Conservation (phyloP, 768 basidiomycete species). For the Hortiboletus flavorubellus region DNA sequence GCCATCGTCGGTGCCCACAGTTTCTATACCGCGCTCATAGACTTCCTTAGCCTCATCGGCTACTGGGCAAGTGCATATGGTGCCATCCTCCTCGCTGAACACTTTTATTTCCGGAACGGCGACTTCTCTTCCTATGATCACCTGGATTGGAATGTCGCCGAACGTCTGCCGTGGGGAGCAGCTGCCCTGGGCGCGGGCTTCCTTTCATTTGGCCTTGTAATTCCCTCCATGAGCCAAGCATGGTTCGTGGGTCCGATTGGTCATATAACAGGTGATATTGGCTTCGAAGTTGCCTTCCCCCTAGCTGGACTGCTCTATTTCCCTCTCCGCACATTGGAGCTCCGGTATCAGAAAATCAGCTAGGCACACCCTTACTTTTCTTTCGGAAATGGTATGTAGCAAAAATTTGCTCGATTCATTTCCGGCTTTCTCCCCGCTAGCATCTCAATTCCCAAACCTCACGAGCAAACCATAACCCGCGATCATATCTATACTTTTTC, state of each 20-base stretch:
- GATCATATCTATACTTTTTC: not conserved
- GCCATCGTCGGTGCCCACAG: slow-evolving; percentile 65
- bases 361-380: slow-evolving; percentile 7
- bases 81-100: slow-evolving; percentile 61
- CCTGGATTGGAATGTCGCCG: slow-evolving; percentile 48
- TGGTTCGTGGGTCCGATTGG: slow-evolving; percentile 75
- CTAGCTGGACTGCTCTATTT: slow-evolving; percentile 48
- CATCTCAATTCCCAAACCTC: not conserved
- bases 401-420: slow-evolving; percentile 1
- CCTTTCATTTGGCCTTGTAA: slow-evolving; percentile 51
- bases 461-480: not conserved
- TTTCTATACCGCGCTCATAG: slow-evolving; percentile 61
- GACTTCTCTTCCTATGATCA: slow-evolving; percentile 49
- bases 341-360: slow-evolving; percentile 29
- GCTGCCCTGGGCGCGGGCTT: slow-evolving; percentile 55
- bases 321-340: slow-evolving; percentile 51
- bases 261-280: slow-evolving; percentile 62
- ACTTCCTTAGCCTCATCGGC: slow-evolving; percentile 67
- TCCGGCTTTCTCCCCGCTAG: not conserved
- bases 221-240: slow-evolving; percentile 68
- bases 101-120: slow-evolving; percentile 57
- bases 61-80: slow-evolving; percentile 61
- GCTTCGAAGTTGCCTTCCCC: slow-evolving; percentile 58
- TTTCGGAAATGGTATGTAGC: slow-evolving; percentile 11
- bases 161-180: slow-evolving; percentile 55